phyloP scores from a whole-genome alignment of 2,329 filamentous ascomycete species.

The Ophiostoma angusticollis region DNA sequence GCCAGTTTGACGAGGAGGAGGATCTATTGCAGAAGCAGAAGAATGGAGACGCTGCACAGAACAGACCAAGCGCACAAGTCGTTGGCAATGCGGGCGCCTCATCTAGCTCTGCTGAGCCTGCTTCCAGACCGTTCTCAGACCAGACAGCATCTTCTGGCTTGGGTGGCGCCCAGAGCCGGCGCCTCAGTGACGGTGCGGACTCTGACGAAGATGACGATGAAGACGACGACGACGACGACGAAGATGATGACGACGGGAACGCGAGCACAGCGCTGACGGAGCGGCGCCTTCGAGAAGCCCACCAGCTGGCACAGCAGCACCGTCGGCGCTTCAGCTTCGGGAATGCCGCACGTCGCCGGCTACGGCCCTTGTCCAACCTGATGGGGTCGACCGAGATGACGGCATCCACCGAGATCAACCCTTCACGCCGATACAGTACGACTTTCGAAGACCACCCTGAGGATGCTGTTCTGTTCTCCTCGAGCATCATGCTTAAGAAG shows the following conservation, averaged over 20 bases:
- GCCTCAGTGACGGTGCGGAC: slow-evolving; percentile 37
- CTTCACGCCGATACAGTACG: slow-evolving; percentile 49
- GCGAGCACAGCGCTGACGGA: slow-evolving; percentile 42
- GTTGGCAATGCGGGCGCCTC: slow-evolving; percentile 9
- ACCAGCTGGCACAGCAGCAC: slow-evolving; percentile 11
- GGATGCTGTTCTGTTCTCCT: slow-evolving; percentile 51
- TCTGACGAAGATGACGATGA: slow-evolving; percentile 50
- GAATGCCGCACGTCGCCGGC: slow-evolving; percentile 1
- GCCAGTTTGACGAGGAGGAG: slow-evolving; percentile 50
- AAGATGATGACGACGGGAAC: slow-evolving; percentile 41
- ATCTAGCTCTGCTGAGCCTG: neutral
- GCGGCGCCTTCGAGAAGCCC: slow-evolving; percentile 8
- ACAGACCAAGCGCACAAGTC: neutral
- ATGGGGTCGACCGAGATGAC: slow-evolving; percentile 41
- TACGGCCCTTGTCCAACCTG: slow-evolving; percentile 17
- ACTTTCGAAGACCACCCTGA: slow-evolving; percentile 70
- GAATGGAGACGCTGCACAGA: neutral
- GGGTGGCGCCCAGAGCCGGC: slow-evolving; percentile 29
- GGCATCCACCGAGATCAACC: slow-evolving; percentile 47
- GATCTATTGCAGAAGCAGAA: slow-evolving; percentile 17
- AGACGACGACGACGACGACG: slow-evolving; percentile 39
- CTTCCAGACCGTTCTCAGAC: neutral
- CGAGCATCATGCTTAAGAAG: slow-evolving; percentile 82
- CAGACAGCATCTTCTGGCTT: slow-evolving; percentile 6
- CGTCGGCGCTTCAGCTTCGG: slow-evolving; percentile 27